Percentiles rank a stretch among this genome's conserved stretches.
phyloP scores from a whole-genome alignment of 495 filamentous ascomycete species.

The Aspergillus olivimuriae region DNA sequence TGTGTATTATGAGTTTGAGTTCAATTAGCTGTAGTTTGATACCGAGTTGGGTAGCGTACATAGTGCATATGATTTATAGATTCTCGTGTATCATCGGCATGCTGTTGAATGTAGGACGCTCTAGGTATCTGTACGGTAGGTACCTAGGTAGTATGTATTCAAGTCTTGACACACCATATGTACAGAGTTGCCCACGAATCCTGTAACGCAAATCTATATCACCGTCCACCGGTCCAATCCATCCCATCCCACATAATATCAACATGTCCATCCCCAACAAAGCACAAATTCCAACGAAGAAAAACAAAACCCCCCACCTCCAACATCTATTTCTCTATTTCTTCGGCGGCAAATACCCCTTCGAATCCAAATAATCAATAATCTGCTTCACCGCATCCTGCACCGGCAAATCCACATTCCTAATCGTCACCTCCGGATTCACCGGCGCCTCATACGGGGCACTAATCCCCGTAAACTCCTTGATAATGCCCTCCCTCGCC shows the following conservation, averaged over 20 bases:
- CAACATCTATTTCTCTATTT: too few species aligned
- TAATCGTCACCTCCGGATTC: conserved; percentile 77
- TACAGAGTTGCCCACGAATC: too few species aligned
- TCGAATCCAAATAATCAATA: conserved; percentile 65
- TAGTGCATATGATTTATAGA: conserved; percentile 1
- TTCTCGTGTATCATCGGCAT: not conserved
- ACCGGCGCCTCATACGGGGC: conserved; percentile 91
- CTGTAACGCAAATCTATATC: too few species aligned
- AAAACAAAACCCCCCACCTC: conserved; percentile 22
- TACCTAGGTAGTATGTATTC: too few species aligned
- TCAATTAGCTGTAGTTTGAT: conserved; percentile 42
- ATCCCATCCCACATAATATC: not conserved
- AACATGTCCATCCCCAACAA: not conserved
- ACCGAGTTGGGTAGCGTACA: conserved; percentile 10
- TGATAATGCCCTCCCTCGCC: conserved; percentile 85
- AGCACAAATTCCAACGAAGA: not conserved
- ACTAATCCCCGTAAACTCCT: conserved; percentile 90
- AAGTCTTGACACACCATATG: too few species aligned
- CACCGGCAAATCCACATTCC: conserved; percentile 67
- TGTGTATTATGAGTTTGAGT: conserved; percentile 94
- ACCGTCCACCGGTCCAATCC: too few species aligned
- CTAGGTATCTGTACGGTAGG: not conserved
- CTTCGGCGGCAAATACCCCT: conserved; percentile 53
- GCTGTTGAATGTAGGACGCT: too few species aligned
- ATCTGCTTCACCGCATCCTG: conserved; percentile 83